A percentile compares a stretch with the other conserved stretches of the same genome.
phyloP scores from a whole-genome alignment of 805 yeast species.

The Barnettozyma vustinii region DNA sequence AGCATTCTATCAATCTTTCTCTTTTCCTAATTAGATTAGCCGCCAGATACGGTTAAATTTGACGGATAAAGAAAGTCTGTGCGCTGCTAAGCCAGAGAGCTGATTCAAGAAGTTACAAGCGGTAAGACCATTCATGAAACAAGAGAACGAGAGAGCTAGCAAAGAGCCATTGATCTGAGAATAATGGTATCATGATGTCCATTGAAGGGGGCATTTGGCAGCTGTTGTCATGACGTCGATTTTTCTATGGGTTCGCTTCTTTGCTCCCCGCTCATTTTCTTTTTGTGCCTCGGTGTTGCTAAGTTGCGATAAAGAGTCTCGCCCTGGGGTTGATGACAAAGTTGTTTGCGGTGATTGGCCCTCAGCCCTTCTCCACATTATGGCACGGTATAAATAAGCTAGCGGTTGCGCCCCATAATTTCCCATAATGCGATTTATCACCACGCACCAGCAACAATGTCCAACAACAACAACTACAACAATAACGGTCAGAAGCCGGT shows the following conservation, averaged over 20 bases:
- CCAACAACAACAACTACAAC: constrained; percentile 8
- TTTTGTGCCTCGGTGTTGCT: constrained; percentile 2
- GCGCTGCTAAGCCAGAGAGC: not conserved
- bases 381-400: not conserved
- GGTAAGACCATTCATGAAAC: not conserved
- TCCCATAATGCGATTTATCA: too few species aligned
- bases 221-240: not conserved
- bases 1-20: too few species aligned
- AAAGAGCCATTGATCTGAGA: not conserved
- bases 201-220: not conserved
- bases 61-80: not conserved
- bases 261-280: not conserved
- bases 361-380: constrained; percentile 10
- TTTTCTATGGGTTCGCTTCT: too few species aligned
- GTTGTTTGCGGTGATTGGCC: constrained; percentile 14
- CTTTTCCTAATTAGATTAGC: not conserved
- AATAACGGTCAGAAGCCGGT: constrained; percentile 33
- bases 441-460: constrained; percentile 5
- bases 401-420: not conserved
- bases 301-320: not conserved
- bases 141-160: too few species aligned
- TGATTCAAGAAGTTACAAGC: not conserved
- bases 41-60: not conserved
- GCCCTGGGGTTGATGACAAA: constrained; percentile 13
- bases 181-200: not conserved